Base-by-base conservation (phyloP, 2,329 filamentous ascomycete species). In the Aspergillus sp. region DNA sequence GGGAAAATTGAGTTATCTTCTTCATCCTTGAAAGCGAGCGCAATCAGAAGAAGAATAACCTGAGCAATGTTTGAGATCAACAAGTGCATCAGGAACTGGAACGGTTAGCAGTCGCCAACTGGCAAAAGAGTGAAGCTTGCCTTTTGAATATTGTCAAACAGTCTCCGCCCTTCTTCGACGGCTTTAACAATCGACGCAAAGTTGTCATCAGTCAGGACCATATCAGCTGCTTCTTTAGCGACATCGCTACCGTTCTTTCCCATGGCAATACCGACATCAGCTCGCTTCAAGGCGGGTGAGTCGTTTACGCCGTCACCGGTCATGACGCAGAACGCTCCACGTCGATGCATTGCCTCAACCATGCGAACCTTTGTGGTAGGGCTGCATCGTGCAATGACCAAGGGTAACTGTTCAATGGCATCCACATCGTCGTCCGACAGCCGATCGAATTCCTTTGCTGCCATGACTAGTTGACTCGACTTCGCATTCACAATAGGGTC, bases 61-160 rank as follows among this genome's bases (percentile, higher is more conserved):
- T 96, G 91, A 45, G 91, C 91, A 48, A 96, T 89, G 73, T 96
- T 96, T 69, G 91, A 89, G 15, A 88, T 87, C 52, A 95, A 84
- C 34, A 95, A 79, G 71, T 92, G 91, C 61, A 95, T 84, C 30
- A 95, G 86, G 71, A 95, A 95, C 73, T 74, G 52, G 11, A 19
- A 8, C 11, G 8, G 57, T 63, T 51, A 61, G 54, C 91, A 59
- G 30, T 41, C 19, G n/a, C 54, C 23, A 23, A 2, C 30, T 43
- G 5, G 7, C 17, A 47, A 1, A 30, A 4, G 8, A 51, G 5
- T 19, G 13, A 22, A 19, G 30, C 31, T n/a, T 28, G 34, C 59
- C 69, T 87, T 87, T 69, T 85, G 81, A 19, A 87, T 83, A 1
- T 83, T 82, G 61, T 87, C 85, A 63, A 86, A 86, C 41, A 87